Evolutionary conservation across 2,329 filamentous ascomycete species (phyloP), one percentile per base, ranked within the genome.

Genomic region (Colletotrichum higginsianum): DNA sequence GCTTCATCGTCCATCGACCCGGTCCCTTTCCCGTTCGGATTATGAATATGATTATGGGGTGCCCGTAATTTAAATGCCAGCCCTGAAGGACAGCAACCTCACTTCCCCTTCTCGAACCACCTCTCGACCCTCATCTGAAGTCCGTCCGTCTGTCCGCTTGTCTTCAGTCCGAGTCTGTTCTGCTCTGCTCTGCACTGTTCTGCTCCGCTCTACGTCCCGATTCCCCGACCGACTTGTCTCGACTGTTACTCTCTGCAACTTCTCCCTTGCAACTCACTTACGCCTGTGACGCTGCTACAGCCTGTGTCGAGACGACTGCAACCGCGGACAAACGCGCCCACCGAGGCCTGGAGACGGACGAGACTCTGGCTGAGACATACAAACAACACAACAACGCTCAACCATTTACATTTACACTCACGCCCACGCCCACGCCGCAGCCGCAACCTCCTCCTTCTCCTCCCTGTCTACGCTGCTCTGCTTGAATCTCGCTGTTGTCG

Each of bases 51-150:
- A 68, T 71, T 62, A 71, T 71, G 65, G 68, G 68, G 53, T 71
- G 65, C 57, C 65, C 65, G 67, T 68, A 71, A 71, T 71, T 71
- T 71, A 68, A 71, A 71, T 71, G 68, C 68, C 53, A 62, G 65
- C 68, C 68, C 68, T 71, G 68, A 71, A 47, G 64, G 46, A 23
- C 58, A 71, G 65, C 58, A 68, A 68, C 68, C 65, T 71, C 65
- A 68, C 64, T 57, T 68, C 57, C 67, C 55, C 68, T 71, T 67
- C 67, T 61, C 64, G 67, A 67, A 67, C 67, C 67, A 71, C 67
- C 61, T 49, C 52, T 30, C 35, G n/a, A 46, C 52, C 30, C 16
- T 49, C 42, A 18, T 56, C 58, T 38, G 35, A 38, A 38, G 35
- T 38, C 35, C 35, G 35, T 38, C 35, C 35, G 9, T 38, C 8